phyloP scores from a whole-genome alignment of 768 basidiomycete species.

The Solioccasus polychromus region DNA sequence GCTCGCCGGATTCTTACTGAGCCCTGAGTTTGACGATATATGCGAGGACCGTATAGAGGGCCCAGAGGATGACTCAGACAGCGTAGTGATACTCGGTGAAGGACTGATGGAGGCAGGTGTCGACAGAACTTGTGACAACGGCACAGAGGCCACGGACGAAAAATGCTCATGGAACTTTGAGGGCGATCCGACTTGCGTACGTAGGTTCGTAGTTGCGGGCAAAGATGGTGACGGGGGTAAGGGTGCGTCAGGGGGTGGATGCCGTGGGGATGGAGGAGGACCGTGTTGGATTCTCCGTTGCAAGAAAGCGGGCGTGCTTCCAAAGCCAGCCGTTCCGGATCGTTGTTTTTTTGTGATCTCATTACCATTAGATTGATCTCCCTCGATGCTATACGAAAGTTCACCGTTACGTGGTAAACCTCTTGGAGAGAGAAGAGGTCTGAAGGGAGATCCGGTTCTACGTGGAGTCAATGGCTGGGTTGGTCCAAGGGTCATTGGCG shows the following conservation, averaged over 20 bases:
- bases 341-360: conserved; percentile 14
- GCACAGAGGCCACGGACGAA: conserved; percentile 27
- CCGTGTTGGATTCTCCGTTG: conserved; percentile 29
- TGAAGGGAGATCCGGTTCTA: conserved; percentile 20
- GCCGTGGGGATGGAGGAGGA: conserved; percentile 24
- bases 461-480: conserved; percentile 16
- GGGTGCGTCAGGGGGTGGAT: conserved; percentile 28
- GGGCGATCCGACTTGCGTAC: conserved; percentile 10
- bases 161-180: conserved; percentile 35
- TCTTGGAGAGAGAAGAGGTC: conserved; percentile 20
- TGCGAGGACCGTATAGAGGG: conserved; percentile 27
- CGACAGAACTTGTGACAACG: conserved; percentile 12
- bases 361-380: conserved; percentile 8
- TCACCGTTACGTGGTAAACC: conserved; percentile 5
- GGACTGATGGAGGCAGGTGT: conserved; percentile 12
- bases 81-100: conserved; percentile 18
- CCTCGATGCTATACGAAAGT: background rate
- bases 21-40: conserved; percentile 19
- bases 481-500: conserved; percentile 6
- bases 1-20: conserved; percentile 5
- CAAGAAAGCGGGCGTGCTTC: conserved; percentile 23
- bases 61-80: conserved; percentile 30
- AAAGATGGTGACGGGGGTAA: conserved; percentile 26
- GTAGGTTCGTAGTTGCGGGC: background rate
- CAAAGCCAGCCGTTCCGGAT: conserved; percentile 11